Base-by-base conservation (phyloP, 2,329 filamentous ascomycete genomes). In the Diaporthe vexans region DNA sequence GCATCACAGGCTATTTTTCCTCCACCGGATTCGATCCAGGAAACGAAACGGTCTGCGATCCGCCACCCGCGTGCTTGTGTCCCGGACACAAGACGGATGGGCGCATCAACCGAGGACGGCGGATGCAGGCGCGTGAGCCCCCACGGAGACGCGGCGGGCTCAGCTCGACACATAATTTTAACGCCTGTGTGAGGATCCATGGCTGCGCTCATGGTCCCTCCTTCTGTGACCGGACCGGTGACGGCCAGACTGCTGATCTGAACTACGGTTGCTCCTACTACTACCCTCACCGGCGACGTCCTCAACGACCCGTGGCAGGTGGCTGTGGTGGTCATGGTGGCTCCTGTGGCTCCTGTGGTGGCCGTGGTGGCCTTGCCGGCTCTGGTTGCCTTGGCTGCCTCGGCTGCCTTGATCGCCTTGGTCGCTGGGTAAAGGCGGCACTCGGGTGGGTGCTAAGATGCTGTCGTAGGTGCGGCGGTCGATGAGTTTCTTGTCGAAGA, bases 401-500 rank as follows among this genome's bases (percentile, higher is more conserved):
- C 17, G 40, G 40, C 19, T n/a, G 26, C 57, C 17, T 19, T 24
- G 43, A 37, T 48, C 15, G 17, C 46, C 21, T 21, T 37, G n/a
- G 40, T 48, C 19, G 40, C 56, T 57, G 19, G 65, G 56, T 21
- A 73, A 7, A 11, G 43, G 29, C 21, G 72, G 72, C 35, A 63
- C 10, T 7, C 13, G 24, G 13, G 7, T 6, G 5, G 71, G 74
- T 4, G 17, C 54, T 17, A 72, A 0, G 33, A 72, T 63, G 10
- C n/a, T 54, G 1, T 67, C 19, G 35, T 71, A 73, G 13, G 33
- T 54, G 48, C 37, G 37, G 3, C 56, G 29, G 46, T 67, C 54
- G 43, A 88, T 81, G 29, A 84, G 51, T 0, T 76, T 58, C 1
- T 79, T 61, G 0, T 76, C 21, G 21, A 76, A 43, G 68, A 87